phyloP scores from a whole-genome alignment of 768 basidiomycete species.

The Naganishia antarctica region DNA sequence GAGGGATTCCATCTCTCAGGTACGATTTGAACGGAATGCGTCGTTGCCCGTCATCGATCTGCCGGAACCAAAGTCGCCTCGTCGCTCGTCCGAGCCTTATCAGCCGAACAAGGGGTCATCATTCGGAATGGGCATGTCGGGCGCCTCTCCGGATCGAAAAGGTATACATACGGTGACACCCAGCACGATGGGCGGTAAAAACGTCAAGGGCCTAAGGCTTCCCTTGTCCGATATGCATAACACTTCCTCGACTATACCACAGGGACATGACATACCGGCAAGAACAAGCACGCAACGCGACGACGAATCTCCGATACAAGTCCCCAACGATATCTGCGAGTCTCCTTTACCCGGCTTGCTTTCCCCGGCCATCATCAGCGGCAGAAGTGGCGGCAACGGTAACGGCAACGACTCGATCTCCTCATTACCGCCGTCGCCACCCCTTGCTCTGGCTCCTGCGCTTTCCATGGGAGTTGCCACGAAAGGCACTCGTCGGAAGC shows the following conservation, averaged over 20 bases:
- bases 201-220: slow-evolving; percentile 21
- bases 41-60: not conserved
- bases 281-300: no score
- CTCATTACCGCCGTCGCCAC: no score
- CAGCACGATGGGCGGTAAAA: not conserved
- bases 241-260: no score
- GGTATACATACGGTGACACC: not conserved
- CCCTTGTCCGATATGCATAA: slow-evolving; percentile 20
- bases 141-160: no score
- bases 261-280: no score
- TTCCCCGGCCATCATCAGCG: not conserved
- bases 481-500: slow-evolving; percentile 24
- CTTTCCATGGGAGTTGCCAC: slow-evolving; percentile 16
- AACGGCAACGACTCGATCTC: not conserved
- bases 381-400: no score
- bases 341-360: not conserved
- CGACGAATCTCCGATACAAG: not conserved
- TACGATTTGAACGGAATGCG: not conserved
- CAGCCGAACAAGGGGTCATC: not conserved
- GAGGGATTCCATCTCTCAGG: not conserved
- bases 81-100: slow-evolving; percentile 1
- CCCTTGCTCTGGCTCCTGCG: not conserved
- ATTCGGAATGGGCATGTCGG: not conserved
- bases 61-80: not conserved
- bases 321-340: no score